These are phyloP conservation scores for Epichloe festucae DNA, from an alignment of 2,329 filamentous ascomycete genomes.

Conservation along the genomic window DNA sequence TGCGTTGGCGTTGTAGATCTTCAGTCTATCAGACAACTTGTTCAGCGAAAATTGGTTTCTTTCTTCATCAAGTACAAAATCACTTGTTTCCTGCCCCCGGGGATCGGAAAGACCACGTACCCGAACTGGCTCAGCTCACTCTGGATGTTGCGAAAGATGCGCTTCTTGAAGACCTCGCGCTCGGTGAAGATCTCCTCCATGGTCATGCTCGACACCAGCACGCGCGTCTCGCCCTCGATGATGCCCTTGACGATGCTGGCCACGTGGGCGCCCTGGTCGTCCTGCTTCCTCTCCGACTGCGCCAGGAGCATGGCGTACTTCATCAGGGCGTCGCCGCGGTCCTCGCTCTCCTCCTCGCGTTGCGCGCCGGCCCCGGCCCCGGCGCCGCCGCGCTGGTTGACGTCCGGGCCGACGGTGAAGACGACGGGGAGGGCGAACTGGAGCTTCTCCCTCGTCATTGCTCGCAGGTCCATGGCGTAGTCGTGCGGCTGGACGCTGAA, in stretches of 20 bases:
- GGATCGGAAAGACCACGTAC: background rate
- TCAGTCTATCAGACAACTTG: slow-evolving; percentile 31
- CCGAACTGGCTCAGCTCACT: slow-evolving; percentile 63
- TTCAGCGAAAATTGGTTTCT: background rate
- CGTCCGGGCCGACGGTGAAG: slow-evolving; percentile 73
- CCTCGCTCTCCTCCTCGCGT: slow-evolving; percentile 20
- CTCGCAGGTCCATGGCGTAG: slow-evolving; percentile 70
- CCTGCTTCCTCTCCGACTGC: slow-evolving; percentile 40
- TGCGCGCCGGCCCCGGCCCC: slow-evolving; percentile 21
- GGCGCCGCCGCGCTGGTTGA: slow-evolving; percentile 39
- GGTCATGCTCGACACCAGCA: slow-evolving; percentile 77
- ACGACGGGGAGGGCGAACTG: slow-evolving; percentile 73
- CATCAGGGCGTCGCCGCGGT: slow-evolving; percentile 50
- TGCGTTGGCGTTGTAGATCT: slow-evolving; percentile 53
- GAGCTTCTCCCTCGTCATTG: slow-evolving; percentile 80
- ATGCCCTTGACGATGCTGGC: slow-evolving; percentile 81
- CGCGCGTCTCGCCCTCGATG: slow-evolving; percentile 77
- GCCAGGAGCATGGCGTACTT: slow-evolving; percentile 76
- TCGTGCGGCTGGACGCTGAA: slow-evolving; percentile 64
- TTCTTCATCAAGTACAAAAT: background rate
- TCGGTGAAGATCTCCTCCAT: slow-evolving; percentile 84
- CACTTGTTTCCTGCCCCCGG: background rate
- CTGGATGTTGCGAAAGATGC: slow-evolving; percentile 64
- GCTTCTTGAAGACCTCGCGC: slow-evolving; percentile 62
- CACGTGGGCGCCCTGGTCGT: slow-evolving; percentile 43